A percentile compares a stretch with the other conserved stretches of the same genome.
Evolutionary conservation across 2,329 filamentous ascomycete genomes (phyloP).

Genomic region (Pyricularia sp.): DNA sequence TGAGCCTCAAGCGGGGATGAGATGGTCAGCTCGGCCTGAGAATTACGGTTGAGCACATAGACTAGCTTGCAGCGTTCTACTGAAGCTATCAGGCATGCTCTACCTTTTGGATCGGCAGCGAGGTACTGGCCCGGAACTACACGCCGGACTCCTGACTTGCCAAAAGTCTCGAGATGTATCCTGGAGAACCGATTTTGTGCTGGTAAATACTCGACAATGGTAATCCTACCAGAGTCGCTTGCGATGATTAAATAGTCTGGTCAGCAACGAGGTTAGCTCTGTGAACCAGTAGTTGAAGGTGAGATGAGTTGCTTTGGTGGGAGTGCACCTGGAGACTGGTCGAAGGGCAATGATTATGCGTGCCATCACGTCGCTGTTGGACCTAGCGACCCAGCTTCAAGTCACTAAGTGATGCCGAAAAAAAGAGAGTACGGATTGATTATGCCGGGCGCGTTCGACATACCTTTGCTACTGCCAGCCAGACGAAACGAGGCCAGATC

Average conservation of each 20-base stretch:
- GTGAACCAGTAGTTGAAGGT: not conserved
- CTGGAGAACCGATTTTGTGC: slow-evolving; percentile 80
- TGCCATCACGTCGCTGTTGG: slow-evolving; percentile 2
- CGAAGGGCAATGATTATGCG: not conserved
- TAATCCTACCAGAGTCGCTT: slow-evolving; percentile 90
- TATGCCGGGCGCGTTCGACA: slow-evolving; percentile 31
- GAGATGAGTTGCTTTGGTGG: not conserved
- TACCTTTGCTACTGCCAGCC: slow-evolving; percentile 93
- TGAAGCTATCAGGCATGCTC: slow-evolving; percentile 88
- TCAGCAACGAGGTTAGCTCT: not conserved
- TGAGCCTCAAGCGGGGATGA: slow-evolving; percentile 96
- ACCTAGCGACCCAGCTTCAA: slow-evolving; percentile 50
- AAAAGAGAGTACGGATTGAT: slow-evolving; percentile 27
- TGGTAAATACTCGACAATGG: slow-evolving; percentile 85
- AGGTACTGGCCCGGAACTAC: slow-evolving; percentile 95
- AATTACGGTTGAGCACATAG: slow-evolving; percentile 93
- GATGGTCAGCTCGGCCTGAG: slow-evolving; percentile 90
- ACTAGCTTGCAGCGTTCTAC: slow-evolving; percentile 99
- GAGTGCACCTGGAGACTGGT: not conserved
- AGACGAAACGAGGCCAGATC: slow-evolving; percentile 82
- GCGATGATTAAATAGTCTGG: slow-evolving; percentile 92
- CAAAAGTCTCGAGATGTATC: slow-evolving; percentile 93
- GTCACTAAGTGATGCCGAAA: slow-evolving; percentile 54
- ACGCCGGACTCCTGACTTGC: slow-evolving; percentile 88
- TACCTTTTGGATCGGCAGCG: slow-evolving; percentile 88